Percentiles rank a stretch among this genome's conserved stretches.
These are phyloP conservation scores for Arabidopsis lyrata DNA, from an alignment of 441 rosid species.

Conservation along the genomic window DNA sequence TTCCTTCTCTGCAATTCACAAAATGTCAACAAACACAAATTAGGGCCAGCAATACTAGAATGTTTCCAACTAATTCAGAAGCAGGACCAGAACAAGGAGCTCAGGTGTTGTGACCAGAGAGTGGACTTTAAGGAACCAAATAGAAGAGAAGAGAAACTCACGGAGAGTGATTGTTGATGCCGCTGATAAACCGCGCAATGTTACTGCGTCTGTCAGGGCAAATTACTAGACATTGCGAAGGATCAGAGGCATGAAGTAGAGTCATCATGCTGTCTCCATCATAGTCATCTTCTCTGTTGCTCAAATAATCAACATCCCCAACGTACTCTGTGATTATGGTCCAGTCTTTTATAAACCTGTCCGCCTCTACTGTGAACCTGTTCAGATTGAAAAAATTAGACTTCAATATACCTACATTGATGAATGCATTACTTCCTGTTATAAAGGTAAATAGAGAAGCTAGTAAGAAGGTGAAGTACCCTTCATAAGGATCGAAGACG, in stretches of 20 bases:
- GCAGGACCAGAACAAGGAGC: not conserved
- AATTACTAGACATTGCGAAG: slow-evolving; percentile 61
- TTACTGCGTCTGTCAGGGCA: slow-evolving; percentile 68
- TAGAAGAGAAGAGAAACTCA: slow-evolving; percentile 46
- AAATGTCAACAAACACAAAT: not conserved
- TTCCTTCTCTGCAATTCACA: slow-evolving; percentile 66
- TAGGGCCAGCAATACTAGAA: slow-evolving; percentile 6
- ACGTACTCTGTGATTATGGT: slow-evolving; percentile 77
- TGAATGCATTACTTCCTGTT: not conserved
- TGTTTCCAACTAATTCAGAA: not conserved
- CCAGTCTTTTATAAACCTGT: slow-evolving; percentile 61
- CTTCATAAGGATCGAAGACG: slow-evolving; percentile 66
- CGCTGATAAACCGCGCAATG: slow-evolving; percentile 70
- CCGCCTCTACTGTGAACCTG: slow-evolving; percentile 81
- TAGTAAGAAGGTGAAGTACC: slow-evolving; percentile 46
- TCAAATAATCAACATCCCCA: slow-evolving; percentile 83
- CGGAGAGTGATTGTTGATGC: slow-evolving; percentile 76
- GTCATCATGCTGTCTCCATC: slow-evolving; percentile 87
- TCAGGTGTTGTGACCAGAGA: not conserved
- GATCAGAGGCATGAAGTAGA: slow-evolving; percentile 57
- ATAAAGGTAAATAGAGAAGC: not conserved
- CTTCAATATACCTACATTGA: not conserved
- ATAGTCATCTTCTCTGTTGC: slow-evolving; percentile 57
- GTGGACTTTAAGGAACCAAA: not conserved
- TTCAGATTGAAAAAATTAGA: not conserved